These are phyloP conservation scores for Sedum album DNA, from an alignment of 164 flowering plant genomes.

Conservation along the genomic window DNA sequence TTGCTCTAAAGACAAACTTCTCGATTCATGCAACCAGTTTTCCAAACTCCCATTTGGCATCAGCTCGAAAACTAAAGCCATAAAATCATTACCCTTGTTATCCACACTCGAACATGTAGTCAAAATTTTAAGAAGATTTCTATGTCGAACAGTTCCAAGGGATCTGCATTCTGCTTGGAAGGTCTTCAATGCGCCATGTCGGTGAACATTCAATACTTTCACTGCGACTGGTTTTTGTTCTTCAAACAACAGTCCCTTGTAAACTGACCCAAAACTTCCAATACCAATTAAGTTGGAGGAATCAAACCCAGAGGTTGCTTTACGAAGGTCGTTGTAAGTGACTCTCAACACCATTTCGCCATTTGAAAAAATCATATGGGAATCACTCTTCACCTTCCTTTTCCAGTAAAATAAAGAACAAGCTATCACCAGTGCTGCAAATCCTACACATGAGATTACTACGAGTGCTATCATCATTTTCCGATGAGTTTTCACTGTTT, in stretches of 20 bases:
- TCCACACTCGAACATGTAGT: slow-evolving; percentile 7
- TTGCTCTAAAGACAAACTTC: neutral
- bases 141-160: neutral
- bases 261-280: slow-evolving; percentile 27
- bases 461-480: neutral
- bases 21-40: slow-evolving; percentile 8
- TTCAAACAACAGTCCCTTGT: slow-evolving; percentile 20
- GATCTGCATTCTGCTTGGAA: slow-evolving; percentile 5
- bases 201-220: slow-evolving; percentile 3
- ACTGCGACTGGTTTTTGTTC: slow-evolving; percentile 7
- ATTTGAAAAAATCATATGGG: neutral
- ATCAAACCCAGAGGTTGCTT: slow-evolving; percentile 23
- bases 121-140: slow-evolving; percentile 7
- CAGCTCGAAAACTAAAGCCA: slow-evolving; percentile 8
- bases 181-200: slow-evolving; percentile 1
- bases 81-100: slow-evolving; percentile 5
- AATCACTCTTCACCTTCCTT: neutral
- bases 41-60: slow-evolving; percentile 10
- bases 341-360: neutral
- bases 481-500: neutral
- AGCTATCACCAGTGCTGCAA: neutral
- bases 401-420: neutral
- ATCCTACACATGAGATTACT: neutral
- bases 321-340: slow-evolving; percentile 10
- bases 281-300: slow-evolving; percentile 18